Conservation (phyloP, 202 grass and related monocot species). For the Carex sylvatica region DNA sequence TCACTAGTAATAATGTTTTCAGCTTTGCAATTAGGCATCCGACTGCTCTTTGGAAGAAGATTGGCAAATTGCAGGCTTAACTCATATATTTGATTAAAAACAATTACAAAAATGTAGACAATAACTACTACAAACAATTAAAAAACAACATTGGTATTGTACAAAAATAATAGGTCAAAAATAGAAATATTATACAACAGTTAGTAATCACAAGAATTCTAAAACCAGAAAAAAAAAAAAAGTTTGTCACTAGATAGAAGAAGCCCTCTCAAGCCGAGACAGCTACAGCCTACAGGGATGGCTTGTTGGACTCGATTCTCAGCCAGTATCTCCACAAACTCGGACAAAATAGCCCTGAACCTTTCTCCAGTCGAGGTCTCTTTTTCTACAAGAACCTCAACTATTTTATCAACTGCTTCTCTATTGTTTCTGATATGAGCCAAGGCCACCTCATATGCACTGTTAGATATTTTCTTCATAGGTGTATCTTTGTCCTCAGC, state of each 20-base stretch:
- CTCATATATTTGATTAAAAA: background rate
- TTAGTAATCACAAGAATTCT: conserved; percentile 24
- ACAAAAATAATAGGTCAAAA: conserved; percentile 27
- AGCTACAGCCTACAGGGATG: conserved; percentile 37
- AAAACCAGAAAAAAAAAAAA: background rate
- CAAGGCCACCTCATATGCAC: conserved; percentile 65
- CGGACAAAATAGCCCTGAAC: conserved; percentile 71
- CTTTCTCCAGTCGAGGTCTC: conserved; percentile 68
- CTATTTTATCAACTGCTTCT: conserved; percentile 84
- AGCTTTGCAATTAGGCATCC: too few species aligned
- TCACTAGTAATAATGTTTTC: too few species aligned
- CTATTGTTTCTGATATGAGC: conserved; percentile 68
- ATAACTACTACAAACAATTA: background rate
- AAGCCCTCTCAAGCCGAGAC: conserved; percentile 33
- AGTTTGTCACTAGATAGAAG: background rate
- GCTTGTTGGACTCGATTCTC: conserved; percentile 76
- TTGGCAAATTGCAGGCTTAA: background rate
- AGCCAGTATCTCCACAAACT: conserved; percentile 73
- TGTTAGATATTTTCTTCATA: conserved; percentile 64
- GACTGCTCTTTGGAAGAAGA: too few species aligned
- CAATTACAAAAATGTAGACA: background rate
- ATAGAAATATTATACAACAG: background rate
- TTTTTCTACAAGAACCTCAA: conserved; percentile 88
- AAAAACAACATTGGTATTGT: conserved; percentile 12
- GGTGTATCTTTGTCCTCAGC: conserved; percentile 72